Base-by-base conservation (phyloP, 2,329 filamentous ascomycete genomes). In the Alternaria gansuensis region DNA sequence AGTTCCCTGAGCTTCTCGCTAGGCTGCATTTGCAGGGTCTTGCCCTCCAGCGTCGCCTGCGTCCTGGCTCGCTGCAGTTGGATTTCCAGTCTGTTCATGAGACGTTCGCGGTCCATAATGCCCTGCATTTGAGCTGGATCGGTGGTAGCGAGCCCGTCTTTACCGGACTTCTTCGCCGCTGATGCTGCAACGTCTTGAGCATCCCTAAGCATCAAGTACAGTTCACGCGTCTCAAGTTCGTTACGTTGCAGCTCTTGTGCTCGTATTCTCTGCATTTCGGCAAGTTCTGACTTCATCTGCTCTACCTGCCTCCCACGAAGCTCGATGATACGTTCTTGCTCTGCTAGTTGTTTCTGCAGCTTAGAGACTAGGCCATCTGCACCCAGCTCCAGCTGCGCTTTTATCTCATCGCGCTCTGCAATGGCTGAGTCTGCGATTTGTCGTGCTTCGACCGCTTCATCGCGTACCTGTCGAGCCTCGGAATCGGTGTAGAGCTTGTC, bases 161-260 rank as follows among this genome's bases (percentile, higher is more conserved):
- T 81, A 51, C 78, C 82, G 36, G 68, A 76, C 67, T 85, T 87
- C 74, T 87, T 84, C n/a, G 92, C 91, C 70, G 92, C 91, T 3
- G 94, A 93, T 24, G 93, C 93, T 44, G 94, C 94, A 66, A 97
- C 92, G 72, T 99, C 94, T 78, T 98, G 94, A 36, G 95, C 94
- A 78, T 99, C 95, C 61, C 94, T 88, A 64, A 99, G 89, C 95
- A 99, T 99, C 56, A 99, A 89, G 78, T 98, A 99, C 23, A 99
- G 82, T 79, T 99, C 95, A 80, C 95, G 86, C 2, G 94, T 98
- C 80, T 99, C 95, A 29, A 99, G 82, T 79, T 99, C 95, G 72
- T 97, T 96, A 51, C 95, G 87, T 79, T 98, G 95, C 34, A 96
- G 85, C 76, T 98, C 94, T 77, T 96, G 93, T 17, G 91, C 90